Evolutionary conservation across 108 stramenopile genomes (phyloP).

Genomic region (Cyclotella cryptica): DNA sequence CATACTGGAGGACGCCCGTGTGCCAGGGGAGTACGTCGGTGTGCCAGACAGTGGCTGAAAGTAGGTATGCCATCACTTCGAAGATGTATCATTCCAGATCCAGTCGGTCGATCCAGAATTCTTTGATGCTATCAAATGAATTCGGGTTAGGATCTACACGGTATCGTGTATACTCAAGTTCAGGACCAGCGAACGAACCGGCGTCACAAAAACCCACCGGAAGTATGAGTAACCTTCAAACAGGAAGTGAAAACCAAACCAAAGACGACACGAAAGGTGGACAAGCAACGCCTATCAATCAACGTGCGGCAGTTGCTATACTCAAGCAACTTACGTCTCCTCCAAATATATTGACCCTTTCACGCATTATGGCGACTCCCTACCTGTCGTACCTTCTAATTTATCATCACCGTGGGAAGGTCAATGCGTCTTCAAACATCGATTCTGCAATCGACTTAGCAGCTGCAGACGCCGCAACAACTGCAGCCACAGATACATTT

Average conservation of each 20-base stretch:
- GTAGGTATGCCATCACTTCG: too few species aligned
- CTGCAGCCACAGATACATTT: constrained; percentile 10
- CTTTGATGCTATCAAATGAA: too few species aligned
- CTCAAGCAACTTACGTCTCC: constrained; percentile 66
- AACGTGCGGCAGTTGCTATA: constrained; percentile 42
- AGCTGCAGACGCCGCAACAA: constrained; percentile 6
- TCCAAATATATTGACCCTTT: constrained; percentile 78
- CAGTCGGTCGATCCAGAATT: too few species aligned
- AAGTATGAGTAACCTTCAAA: background rate
- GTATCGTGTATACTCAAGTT: background rate
- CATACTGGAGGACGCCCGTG: too few species aligned
- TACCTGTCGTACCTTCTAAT: constrained; percentile 76
- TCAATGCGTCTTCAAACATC: constrained; percentile 31
- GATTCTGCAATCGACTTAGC: constrained; percentile 8
- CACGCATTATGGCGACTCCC: constrained; percentile 78
- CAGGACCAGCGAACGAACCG: background rate
- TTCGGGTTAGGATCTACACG: too few species aligned
- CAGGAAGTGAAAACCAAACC: background rate
- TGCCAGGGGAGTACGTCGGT: too few species aligned
- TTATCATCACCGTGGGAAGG: constrained; percentile 59
- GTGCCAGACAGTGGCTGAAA: too few species aligned
- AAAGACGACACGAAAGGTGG: background rate
- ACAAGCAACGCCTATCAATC: constrained; percentile 24
- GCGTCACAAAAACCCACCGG: background rate
- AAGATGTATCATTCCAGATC: too few species aligned